These are phyloP conservation scores for Aspergillus terreus DNA, from an alignment of 2,329 filamentous ascomycete genomes.

Conservation along the genomic window DNA sequence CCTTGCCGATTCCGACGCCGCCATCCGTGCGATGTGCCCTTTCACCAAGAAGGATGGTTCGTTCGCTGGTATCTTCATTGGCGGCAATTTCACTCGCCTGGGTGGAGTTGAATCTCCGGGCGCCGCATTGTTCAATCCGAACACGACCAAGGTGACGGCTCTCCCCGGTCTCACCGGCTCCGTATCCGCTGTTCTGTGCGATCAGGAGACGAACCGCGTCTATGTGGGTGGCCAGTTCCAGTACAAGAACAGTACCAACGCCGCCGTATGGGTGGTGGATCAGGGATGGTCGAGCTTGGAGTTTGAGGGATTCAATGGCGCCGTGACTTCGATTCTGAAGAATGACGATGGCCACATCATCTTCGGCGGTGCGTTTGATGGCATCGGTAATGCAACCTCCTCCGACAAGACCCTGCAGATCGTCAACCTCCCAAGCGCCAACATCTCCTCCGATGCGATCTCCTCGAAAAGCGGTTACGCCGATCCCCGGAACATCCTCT, in stretches of 20 bases:
- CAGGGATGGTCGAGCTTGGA: slow-evolving; percentile 74
- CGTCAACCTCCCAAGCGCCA: slow-evolving; percentile 78
- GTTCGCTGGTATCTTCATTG: slow-evolving; percentile 73
- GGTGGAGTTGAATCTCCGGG: slow-evolving; percentile 71
- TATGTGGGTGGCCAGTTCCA: slow-evolving; percentile 89
- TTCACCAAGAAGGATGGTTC: slow-evolving; percentile 65
- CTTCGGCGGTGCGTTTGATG: slow-evolving; percentile 87
- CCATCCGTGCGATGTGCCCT: slow-evolving; percentile 84
- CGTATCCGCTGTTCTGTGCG: slow-evolving; percentile 79
- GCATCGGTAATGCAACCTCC: slow-evolving; percentile 71
- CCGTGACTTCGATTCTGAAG: slow-evolving; percentile 80
- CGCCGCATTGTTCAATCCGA: slow-evolving; percentile 76
- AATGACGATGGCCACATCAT: slow-evolving; percentile 78
- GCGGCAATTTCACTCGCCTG: slow-evolving; percentile 93
- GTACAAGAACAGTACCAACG: slow-evolving; percentile 79
- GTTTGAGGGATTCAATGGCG: slow-evolving; percentile 92
- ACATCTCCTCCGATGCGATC: slow-evolving; percentile 61
- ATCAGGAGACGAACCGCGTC: slow-evolving; percentile 70
- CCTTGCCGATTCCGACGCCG: slow-evolving; percentile 73
- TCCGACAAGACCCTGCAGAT: slow-evolving; percentile 64
- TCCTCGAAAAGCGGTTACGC: slow-evolving; percentile 64
- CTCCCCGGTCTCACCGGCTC: slow-evolving; percentile 77
- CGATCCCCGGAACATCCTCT: slow-evolving; percentile 78
- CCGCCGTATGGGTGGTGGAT: slow-evolving; percentile 71
- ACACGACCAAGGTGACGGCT: slow-evolving; percentile 66